Conservation (phyloP, 805 yeast genomes). For the Lachancea sp. region DNA sequence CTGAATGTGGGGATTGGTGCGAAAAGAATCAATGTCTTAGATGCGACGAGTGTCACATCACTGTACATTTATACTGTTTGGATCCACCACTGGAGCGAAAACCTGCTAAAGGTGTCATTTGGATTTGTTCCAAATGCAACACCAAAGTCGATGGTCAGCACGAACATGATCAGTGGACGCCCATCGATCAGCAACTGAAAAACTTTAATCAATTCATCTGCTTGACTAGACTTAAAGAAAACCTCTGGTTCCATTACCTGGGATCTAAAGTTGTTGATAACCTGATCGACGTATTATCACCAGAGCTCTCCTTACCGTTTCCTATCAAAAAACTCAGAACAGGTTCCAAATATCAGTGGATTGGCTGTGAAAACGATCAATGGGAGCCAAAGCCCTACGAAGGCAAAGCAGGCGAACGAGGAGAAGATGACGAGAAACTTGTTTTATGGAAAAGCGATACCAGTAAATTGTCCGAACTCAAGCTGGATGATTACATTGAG, state of each 20-base stretch:
- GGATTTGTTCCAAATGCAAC: conserved; percentile 84
- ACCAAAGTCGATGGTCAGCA: conserved; percentile 30
- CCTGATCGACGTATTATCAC: conserved; percentile 18
- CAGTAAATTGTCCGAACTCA: conserved; percentile 19
- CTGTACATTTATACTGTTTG: conserved; percentile 75
- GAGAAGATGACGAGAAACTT: conserved; percentile 59
- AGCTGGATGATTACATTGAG: conserved; percentile 48
- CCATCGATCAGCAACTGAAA: neutral
- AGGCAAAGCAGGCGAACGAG: conserved; percentile 38
- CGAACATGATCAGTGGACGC: neutral
- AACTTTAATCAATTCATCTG: neutral
- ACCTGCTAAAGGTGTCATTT: conserved; percentile 82
- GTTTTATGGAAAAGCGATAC: conserved; percentile 56
- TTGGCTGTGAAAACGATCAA: conserved; percentile 14
- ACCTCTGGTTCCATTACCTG: conserved; percentile 26
- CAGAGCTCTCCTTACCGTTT: conserved; percentile 18
- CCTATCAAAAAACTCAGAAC: conserved; percentile 25
- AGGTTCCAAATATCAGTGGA: conserved; percentile 29
- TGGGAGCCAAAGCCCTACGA: conserved; percentile 14
- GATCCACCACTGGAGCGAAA: conserved; percentile 76
- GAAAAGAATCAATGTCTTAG: conserved; percentile 61
- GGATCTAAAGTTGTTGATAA: conserved; percentile 22
- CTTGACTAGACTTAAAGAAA: neutral
- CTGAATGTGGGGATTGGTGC: conserved; percentile 82
- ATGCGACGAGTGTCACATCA: conserved; percentile 70